These are phyloP conservation scores for Saccharomycopsis guyanensis DNA, from an alignment of 805 yeast species.

Conservation along the genomic window DNA sequence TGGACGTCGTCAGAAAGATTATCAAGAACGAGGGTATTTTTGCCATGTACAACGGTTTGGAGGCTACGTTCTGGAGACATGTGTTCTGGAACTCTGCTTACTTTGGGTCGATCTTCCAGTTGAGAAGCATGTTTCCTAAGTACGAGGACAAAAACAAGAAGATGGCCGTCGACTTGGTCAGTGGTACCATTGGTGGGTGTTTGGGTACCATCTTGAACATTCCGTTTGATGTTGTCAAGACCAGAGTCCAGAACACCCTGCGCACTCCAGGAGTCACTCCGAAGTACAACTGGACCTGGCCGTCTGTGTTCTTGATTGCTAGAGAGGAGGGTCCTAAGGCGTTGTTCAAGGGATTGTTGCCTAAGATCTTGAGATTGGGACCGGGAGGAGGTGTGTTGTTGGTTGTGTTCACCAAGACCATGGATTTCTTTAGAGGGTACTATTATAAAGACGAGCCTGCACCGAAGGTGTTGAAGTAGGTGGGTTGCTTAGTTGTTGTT, in stretches of 20 bases:
- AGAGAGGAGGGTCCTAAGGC: conserved; percentile 91
- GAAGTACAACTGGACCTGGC: conserved; percentile 89
- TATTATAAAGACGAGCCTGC: conserved; percentile 18
- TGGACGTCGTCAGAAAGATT: conserved; percentile 70
- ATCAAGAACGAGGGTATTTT: conserved; percentile 68
- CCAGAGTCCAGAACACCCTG: conserved; percentile 80
- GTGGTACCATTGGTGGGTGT: conserved; percentile 96
- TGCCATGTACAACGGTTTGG: conserved; percentile 89
- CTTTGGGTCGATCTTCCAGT: conserved; percentile 90
- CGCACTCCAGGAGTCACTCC: conserved; percentile 65
- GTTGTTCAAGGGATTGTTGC: conserved; percentile 91
- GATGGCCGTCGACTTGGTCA: conserved; percentile 78
- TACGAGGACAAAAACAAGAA: conserved; percentile 65
- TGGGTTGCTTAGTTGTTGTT: too few relatives aligned
- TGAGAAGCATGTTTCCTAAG: conserved; percentile 69
- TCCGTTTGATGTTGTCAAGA: conserved; percentile 96
- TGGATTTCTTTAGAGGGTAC: conserved; percentile 81
- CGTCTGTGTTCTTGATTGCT: conserved; percentile 64
- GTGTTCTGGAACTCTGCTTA: conserved; percentile 96
- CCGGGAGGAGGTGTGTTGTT: conserved; percentile 99
- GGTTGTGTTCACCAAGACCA: conserved; percentile 91
- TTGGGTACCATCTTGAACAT: conserved; percentile 93
- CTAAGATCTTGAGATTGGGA: conserved; percentile 94
- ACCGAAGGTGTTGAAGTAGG: background rate
- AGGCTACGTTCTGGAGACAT: conserved; percentile 97